phyloP scores from a whole-genome alignment of 1,139 yeast species.

The Lodderomyces beijingensis region DNA sequence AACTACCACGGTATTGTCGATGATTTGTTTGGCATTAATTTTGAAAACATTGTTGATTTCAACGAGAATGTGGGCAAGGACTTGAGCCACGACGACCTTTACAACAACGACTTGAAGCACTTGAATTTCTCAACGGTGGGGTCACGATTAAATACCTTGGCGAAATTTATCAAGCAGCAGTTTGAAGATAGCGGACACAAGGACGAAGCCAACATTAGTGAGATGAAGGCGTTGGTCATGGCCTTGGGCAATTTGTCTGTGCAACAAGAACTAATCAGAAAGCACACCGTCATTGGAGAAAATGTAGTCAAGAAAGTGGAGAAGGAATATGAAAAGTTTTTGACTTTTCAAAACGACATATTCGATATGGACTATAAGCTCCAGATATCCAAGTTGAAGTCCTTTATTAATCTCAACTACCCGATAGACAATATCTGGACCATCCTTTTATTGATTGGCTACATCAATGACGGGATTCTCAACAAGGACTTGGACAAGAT shows the following conservation, averaged over 20 bases:
- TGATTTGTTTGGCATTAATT: slow-evolving; percentile 56
- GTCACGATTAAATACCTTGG: slow-evolving; percentile 61
- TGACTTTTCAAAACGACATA: slow-evolving; percentile 73
- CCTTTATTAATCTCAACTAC: slow-evolving; percentile 40
- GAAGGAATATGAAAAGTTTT: slow-evolving; percentile 45
- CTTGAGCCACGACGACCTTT: slow-evolving; percentile 25
- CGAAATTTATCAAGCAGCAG: slow-evolving; percentile 65
- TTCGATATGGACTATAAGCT: slow-evolving; percentile 54
- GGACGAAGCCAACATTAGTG: slow-evolving; percentile 43
- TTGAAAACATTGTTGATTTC: slow-evolving; percentile 33
- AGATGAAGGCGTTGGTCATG: slow-evolving; percentile 69
- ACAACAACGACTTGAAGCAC: slow-evolving; percentile 47
- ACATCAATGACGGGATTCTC: slow-evolving; percentile 61
- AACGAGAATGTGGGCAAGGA: slow-evolving; percentile 15
- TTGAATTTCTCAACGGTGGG: slow-evolving; percentile 83
- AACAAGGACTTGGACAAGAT: slow-evolving; percentile 53
- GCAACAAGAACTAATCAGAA: slow-evolving; percentile 63
- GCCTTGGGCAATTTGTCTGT: slow-evolving; percentile 64
- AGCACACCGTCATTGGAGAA: slow-evolving; percentile 77
- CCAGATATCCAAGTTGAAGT: slow-evolving; percentile 44
- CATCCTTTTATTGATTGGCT: slow-evolving; percentile 49
- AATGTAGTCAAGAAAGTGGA: slow-evolving; percentile 52
- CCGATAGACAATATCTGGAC: slow-evolving; percentile 42
- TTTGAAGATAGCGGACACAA: slow-evolving; percentile 40
- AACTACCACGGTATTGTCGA: slow-evolving; percentile 81